Conservation (phyloP, 2,329 filamentous ascomycete species). For the Didymella sp. region DNA sequence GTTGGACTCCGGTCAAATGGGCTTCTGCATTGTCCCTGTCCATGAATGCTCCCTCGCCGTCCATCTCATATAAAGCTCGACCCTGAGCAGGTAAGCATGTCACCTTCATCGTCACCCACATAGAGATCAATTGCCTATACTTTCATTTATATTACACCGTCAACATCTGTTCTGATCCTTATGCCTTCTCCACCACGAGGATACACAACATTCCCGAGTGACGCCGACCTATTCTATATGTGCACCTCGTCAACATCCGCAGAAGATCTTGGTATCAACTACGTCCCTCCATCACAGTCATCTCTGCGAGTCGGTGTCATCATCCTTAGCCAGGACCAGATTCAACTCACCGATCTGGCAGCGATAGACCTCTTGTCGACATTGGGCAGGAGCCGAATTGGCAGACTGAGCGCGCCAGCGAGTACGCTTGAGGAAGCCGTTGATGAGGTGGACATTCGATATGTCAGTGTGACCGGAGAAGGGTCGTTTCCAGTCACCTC, state of each 20-base stretch:
- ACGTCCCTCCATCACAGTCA: slow-evolving; percentile 44
- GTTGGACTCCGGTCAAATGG: slow-evolving; percentile 21
- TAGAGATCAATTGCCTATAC: not conserved
- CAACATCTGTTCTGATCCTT: slow-evolving; percentile 1
- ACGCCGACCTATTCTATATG: slow-evolving; percentile 48
- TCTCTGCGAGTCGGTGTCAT: slow-evolving; percentile 46
- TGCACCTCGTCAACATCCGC: slow-evolving; percentile 46
- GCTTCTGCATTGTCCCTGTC: slow-evolving; percentile 15
- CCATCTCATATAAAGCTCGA: slow-evolving; percentile 34
- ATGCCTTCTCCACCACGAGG: slow-evolving; percentile 47
- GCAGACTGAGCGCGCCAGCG: slow-evolving; percentile 32
- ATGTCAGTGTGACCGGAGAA: slow-evolving; percentile 48
- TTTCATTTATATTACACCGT: too few relatives aligned
- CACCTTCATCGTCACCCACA: not conserved
- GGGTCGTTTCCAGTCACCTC: slow-evolving; percentile 47
- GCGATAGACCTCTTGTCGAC: slow-evolving; percentile 45
- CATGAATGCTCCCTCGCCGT: slow-evolving; percentile 18
- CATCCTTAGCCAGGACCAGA: slow-evolving; percentile 36
- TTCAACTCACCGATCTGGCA: slow-evolving; percentile 46
- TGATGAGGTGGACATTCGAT: slow-evolving; percentile 48
- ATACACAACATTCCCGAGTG: slow-evolving; percentile 44
- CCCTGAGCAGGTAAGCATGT: slow-evolving; percentile 27
- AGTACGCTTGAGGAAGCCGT: slow-evolving; percentile 40
- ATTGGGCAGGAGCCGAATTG: slow-evolving; percentile 39
- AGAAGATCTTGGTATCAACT: slow-evolving; percentile 43